These are phyloP conservation scores for Casaregolazyma suthepensis DNA, from an alignment of 1,139 yeast genomes.

Conservation along the genomic window DNA sequence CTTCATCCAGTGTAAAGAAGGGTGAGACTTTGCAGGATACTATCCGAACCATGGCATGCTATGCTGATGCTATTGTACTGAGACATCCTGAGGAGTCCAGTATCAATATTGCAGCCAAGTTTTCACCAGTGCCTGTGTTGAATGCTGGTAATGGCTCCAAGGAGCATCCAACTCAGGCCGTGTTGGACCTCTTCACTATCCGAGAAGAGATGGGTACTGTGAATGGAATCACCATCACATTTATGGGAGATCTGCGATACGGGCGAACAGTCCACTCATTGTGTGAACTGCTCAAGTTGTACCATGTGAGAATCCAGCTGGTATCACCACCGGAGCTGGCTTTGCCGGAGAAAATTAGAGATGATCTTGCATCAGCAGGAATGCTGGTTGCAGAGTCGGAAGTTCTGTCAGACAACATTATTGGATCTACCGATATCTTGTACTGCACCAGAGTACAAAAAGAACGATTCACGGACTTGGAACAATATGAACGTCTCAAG, in stretches of 20 bases:
- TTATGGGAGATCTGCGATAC: conserved; percentile 97
- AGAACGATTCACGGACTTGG: conserved; percentile 78
- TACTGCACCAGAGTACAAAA: conserved; percentile 98
- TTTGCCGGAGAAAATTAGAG: conserved; percentile 67
- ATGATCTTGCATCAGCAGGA: conserved; percentile 57
- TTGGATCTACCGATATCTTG: conserved; percentile 86
- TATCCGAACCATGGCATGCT: conserved; percentile 87
- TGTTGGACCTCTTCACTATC: conserved; percentile 93
- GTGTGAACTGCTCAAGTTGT: conserved; percentile 82
- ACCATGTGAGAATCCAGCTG: conserved; percentile 88
- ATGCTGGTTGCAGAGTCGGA: conserved; percentile 70
- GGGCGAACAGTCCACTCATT: conserved; percentile 99
- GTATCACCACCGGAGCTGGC: conserved; percentile 86
- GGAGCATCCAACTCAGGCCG: conserved; percentile 99
- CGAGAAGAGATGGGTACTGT: conserved; percentile 99
- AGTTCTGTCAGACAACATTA: conserved; percentile 72
- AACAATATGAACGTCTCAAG: conserved; percentile 81
- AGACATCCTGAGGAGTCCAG: conserved; percentile 94
- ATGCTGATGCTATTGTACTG: conserved; percentile 93
- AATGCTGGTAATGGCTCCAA: conserved; percentile 97
- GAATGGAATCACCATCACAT: conserved; percentile 94
- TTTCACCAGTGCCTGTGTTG: conserved; percentile 93
- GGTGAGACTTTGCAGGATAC: conserved; percentile 99
- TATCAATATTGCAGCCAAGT: conserved; percentile 91
- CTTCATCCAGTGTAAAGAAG: conserved; percentile 87